Evolutionary conservation across 192 early-diverging fungal species (phyloP), one percentile per base, ranked within the genome.

Genomic region (Pilaira anomala): DNA sequence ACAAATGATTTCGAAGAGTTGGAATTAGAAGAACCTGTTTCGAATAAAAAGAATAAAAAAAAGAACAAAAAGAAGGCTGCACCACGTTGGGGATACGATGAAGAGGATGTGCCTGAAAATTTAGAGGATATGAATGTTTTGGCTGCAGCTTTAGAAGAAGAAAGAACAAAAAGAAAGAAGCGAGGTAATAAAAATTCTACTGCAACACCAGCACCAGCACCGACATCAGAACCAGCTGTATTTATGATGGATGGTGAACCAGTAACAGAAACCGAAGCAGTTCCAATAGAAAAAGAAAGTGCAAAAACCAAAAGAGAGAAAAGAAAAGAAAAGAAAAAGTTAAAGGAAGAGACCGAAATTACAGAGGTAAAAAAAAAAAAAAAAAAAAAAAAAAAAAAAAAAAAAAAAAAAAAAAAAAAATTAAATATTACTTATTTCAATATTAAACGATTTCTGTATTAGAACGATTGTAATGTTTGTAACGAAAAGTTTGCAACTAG

Each of bases 401-500:
- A n/a, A n/a, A n/a, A n/a, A n/a, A n/a, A n/a, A n/a, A n/a, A n/a
- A n/a, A n/a, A n/a, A n/a, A n/a, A n/a, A n/a, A n/a, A n/a, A n/a
- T n/a, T n/a, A n/a, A n/a, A n/a, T n/a, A n/a, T n/a, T n/a, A n/a
- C n/a, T n/a, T n/a, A n/a, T n/a, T n/a, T n/a, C n/a, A n/a, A n/a
- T n/a, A n/a, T n/a, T n/a, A n/a, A n/a, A n/a, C n/a, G n/a, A n/a
- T n/a, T n/a, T 64, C 9, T n/a, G 29, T 55, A 36, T 22, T 44
- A 72, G 45, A 52, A 79, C n/a, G 60, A 44, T 2, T 98, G 96
- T 77, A 91, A 93, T 65, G 87, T 93, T 0, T 98, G 96, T 73
- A 48, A 49, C 18, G 73, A 78, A 22, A 70, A 56, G n/a, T 98
- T 94, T 75, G 56, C 78, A 9, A 82, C 88, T 21, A 85, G 91